These are phyloP conservation scores for Onygenales sp. DNA, from an alignment of 2,329 filamentous ascomycete genomes.

Conservation along the genomic window DNA sequence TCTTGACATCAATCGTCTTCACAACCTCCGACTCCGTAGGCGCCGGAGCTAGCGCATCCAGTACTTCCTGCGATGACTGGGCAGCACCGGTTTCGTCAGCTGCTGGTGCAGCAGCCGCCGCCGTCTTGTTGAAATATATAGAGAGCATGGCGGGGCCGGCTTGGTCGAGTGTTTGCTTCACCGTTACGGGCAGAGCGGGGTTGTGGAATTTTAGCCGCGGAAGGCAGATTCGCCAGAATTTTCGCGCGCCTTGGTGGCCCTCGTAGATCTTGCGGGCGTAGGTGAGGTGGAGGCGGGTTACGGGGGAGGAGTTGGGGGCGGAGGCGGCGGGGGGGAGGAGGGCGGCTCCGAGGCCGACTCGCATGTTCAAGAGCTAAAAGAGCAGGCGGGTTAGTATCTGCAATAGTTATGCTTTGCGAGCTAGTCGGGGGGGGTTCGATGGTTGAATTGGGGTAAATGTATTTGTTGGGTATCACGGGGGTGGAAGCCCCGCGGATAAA, in stretches of 20 bases:
- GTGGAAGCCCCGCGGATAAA: background rate
- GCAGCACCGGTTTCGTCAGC: conserved; percentile 6
- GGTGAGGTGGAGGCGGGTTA: conserved; percentile 35
- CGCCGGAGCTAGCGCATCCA: conserved; percentile 26
- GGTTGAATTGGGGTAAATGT: conserved; percentile 2
- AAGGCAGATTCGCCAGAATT: conserved; percentile 79
- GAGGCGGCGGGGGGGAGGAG: conserved; percentile 50
- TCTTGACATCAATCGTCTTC: conserved; percentile 29
- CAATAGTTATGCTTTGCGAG: background rate
- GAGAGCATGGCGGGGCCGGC: conserved; percentile 29
- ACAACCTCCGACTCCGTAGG: conserved; percentile 23
- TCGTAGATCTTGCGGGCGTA: conserved; percentile 35
- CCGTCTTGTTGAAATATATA: conserved; percentile 31
- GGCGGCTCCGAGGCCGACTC: conserved; percentile 73
- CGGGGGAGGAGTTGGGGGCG: conserved; percentile 26
- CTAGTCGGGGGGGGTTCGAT: background rate
- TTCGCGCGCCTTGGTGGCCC: conserved; percentile 46
- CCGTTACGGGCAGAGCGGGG: conserved; percentile 70
- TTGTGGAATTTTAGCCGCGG: conserved; percentile 92
- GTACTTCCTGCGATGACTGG: conserved; percentile 15
- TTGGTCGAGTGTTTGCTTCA: conserved; percentile 57
- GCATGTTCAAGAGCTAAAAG: conserved; percentile 38
- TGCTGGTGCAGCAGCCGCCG: conserved; percentile 6
- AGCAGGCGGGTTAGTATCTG: conserved; percentile 2
- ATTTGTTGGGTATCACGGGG: background rate